Evolutionary conservation across 352 stramenopile genomes (phyloP), one percentile per base, ranked within the genome.

Genomic region (Globisporangium paroecandrum): DNA sequence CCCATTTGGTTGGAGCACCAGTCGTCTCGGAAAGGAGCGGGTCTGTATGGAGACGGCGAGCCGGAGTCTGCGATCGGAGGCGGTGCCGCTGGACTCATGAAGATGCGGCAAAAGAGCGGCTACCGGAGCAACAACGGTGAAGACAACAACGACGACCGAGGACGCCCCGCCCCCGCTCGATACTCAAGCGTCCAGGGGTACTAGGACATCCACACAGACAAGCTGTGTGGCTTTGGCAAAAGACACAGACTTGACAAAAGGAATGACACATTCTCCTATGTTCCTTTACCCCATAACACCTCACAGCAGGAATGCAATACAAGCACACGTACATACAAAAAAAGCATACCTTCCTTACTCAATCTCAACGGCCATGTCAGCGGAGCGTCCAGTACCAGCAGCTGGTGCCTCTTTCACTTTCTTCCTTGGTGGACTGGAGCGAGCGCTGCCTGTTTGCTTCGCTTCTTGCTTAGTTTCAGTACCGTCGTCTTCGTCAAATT

Each of bases 71-170:
- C 77, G 25, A 76, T 86, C 6, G 81, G 76, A 9, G 82, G 80
- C n/a, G 85, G 85, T 6, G 80, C 81, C 0, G 79, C 77, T 9
- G 84, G 85, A 3, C 70, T 93, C 2, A 74, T 91, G 69, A 93
- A 93, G 72, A 81, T 87, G 51, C 72, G 83, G 4, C 81, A 82
- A 38, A 89, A 89, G 58, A 91, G 74, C 63, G 78, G 70, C 27
- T 66, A 79, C 25, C 75, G 77, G 20, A 81, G 68, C 62, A 87
- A 84, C 58, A 86, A 86, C 58, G 75, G 73, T 8, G 73, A 78
- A 18, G 71, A 84, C n/a, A 69, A 80, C 66, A 68, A 82, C 25
- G 29, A 49, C 15, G 43, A 68, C 10, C 24, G 54, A 0, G 34
- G 32, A n/a, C 58, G 51, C 12, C 24, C 2, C 34, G 36, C 9